Base-by-base conservation (phyloP, 2,329 filamentous ascomycete genomes). In the Phyllosticta citrichinensis region DNA sequence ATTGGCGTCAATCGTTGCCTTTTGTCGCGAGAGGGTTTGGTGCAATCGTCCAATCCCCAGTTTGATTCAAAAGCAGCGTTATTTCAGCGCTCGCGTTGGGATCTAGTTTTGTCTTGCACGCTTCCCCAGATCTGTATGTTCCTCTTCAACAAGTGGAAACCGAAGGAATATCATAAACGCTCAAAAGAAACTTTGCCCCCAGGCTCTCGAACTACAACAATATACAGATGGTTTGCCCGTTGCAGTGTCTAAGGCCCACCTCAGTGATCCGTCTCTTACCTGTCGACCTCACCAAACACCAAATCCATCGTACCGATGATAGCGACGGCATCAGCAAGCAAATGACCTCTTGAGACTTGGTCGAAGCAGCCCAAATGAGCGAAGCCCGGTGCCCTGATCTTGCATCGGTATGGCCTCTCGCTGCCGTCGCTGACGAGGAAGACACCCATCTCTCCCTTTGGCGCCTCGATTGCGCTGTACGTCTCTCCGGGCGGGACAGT, bases 381-480 rank as follows among this genome's bases (percentile, higher is more conserved):
- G 71, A 99, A 99, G 64, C 94, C 94, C 62, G 94, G 94, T 47
- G 95, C 93, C 69, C 94, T 87, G 69, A 99, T 97, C 81, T 97
- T 95, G 79, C 94, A 97, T 71, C 95, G 84, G 80, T 99, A 99
- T 55, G 94, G 94, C 71, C 94, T 83, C 83, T 99, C 94, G 73
- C 87, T 94, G 65, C 94, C 94, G 73, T 99, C 94, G 73, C 89
- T 96, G 70, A 99, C 94, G 57, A 99, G 79, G 74, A 88, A 99
- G 53, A 99, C 94, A 74, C 88, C 94, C 94, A 99, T 99, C 81
- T 99, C 94, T 70, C 94, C 94, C 87, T 99, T 99, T 63, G 94
- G 94, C n/a, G 95, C 94, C 81, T 99, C 94, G 66, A 99, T 99
- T 64, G 88, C 93, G 55, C 88, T 92, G 82, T 99, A 99, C 5